Percentiles rank a stretch among this genome's conserved stretches.
Conservation (phyloP, 163 green algal species). For the Scenedesmus sp. region DNA sequence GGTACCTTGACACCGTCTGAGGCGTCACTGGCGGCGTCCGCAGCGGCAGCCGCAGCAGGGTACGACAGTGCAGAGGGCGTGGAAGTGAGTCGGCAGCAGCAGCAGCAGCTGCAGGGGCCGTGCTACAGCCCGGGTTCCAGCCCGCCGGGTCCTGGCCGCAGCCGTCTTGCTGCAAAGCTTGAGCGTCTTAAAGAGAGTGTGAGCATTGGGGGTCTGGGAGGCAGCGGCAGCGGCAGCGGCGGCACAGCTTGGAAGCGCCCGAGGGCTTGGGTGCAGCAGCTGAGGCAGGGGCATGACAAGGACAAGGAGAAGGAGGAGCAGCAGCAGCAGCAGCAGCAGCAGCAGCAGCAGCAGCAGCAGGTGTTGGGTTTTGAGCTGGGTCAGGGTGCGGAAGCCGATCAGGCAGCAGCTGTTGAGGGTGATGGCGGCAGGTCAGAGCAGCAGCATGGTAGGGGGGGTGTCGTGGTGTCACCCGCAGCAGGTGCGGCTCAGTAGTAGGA, state of each 20-base stretch:
- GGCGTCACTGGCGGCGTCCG: not conserved
- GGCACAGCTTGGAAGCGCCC: not conserved
- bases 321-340: not conserved
- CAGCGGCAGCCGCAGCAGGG: not conserved
- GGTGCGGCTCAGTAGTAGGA: not conserved
- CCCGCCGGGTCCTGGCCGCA: not conserved
- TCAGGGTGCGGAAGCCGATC: not conserved
- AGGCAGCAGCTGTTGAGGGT: not conserved
- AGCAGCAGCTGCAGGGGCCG: slow-evolving; percentile 9
- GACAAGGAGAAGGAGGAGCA: not conserved
- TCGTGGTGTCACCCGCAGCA: not conserved
- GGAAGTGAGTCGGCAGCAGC: not conserved
- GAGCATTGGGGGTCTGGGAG: not conserved
- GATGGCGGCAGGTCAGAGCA: not conserved
- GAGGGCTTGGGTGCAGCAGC: slow-evolving; percentile 9
- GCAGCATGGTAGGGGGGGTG: not conserved
- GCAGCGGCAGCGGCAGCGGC: not conserved
- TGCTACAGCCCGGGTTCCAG: not conserved
- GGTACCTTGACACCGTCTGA: not conserved
- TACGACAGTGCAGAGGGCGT: not conserved
- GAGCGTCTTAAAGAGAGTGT: slow-evolving; percentile 12
- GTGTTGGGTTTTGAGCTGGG: not conserved
- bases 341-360: not conserved
- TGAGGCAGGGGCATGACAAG: slow-evolving; percentile 5
- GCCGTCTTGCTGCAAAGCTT: not conserved